Evolutionary conservation across 2,329 filamentous ascomycete genomes (phyloP).

Genomic region (Colletotrichum eleusines): DNA sequence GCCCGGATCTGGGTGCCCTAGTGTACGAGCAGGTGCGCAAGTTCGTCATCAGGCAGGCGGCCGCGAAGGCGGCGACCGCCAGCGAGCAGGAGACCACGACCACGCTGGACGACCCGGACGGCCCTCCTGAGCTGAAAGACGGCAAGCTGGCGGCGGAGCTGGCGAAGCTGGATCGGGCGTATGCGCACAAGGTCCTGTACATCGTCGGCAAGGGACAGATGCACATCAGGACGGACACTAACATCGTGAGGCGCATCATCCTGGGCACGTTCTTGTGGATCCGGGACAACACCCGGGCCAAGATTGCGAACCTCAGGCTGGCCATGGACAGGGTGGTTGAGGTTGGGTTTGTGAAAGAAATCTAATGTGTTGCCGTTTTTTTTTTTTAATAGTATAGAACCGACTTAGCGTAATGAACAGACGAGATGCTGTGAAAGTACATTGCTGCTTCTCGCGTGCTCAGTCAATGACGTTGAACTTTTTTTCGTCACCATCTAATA

Average conservation of each 20-base stretch:
- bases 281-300: conserved; percentile 73
- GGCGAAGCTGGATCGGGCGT: conserved; percentile 58
- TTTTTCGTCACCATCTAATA: neutral
- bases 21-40: conserved; percentile 69
- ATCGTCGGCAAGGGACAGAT: conserved; percentile 74
- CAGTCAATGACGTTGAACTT: neutral
- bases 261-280: conserved; percentile 72
- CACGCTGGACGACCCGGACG: conserved; percentile 31
- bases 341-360: conserved; percentile 77
- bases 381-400: neutral
- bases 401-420: neutral
- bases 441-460: neutral
- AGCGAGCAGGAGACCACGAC: conserved; percentile 33
- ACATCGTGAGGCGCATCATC: conserved; percentile 58
- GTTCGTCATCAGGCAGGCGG: conserved; percentile 56
- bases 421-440: neutral
- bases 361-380: conserved; percentile 51
- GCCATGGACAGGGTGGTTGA: conserved; percentile 73
- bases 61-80: conserved; percentile 41
- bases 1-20: conserved; percentile 70
- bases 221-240: conserved; percentile 58
- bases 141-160: conserved; percentile 53
- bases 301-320: conserved; percentile 72
- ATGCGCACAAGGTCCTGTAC: conserved; percentile 64
- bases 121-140: conserved; percentile 45